Base-by-base conservation (phyloP, 805 yeast genomes). In the Zygosaccharomyces rouxii region DNA sequence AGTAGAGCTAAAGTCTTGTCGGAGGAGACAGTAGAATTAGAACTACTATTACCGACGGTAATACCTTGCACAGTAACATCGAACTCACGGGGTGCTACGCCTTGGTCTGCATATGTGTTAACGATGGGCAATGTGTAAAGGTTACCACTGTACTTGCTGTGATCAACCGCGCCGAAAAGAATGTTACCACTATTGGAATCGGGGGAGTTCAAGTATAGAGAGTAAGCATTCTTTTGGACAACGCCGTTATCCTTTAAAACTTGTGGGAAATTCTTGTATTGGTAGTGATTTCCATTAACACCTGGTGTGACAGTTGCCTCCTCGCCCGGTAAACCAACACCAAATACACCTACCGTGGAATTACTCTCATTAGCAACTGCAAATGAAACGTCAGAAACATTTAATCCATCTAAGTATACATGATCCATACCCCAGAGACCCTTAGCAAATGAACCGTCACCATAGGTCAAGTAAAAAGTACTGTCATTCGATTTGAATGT, bases 281-380 rank as follows among this genome's bases (percentile, higher is more conserved):
- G 65, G 55, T 74, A 75, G 59, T 18, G 60, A 46, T 5, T 33
- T 18, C 70, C 70, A 3, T 74, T 59, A 49, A 71, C 69, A 1
- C 90, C 84, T 2, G 79, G 71, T 64, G 89, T 96, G 51, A 71
- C 69, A 1, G 90, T 84, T 2, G 79, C 71, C 64, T 89, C 96
- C 46, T 86, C 73, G 11, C 81, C 85, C 6, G 78, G 68, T 39
- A 84, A 72, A 7, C 92, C 92, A 53, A 86, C 79, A 23, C 90
- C 89, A 39, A 86, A 67, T 22, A 86, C 92, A 47, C 94, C 90
- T 41, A 66, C 64, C 7, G 79, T 64, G 3, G 90, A 80, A 52
- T 80, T 78, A 1, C 87, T 77, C 35, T 67, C 64, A 59, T 80
- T 79, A 2, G 86, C 94, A 19, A 88, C 79, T 1, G 95, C 97